These are phyloP conservation scores for Amanita rimosa DNA, from an alignment of 768 basidiomycete species.

Conservation along the genomic window DNA sequence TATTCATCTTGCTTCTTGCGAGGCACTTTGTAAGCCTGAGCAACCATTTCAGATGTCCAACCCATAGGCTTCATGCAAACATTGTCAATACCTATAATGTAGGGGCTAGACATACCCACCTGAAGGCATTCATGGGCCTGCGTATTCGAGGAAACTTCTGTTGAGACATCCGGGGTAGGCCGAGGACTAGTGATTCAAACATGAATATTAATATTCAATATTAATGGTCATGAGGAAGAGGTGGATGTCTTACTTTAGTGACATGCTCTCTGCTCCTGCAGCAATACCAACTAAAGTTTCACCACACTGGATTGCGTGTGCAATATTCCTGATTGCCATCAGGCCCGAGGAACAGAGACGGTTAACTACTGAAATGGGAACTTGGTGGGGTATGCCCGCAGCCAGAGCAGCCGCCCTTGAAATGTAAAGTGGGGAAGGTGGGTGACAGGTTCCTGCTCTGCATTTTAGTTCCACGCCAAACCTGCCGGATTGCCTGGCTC, in stretches of 20 bases:
- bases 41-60: conserved; percentile 91
- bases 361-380: conserved; percentile 88
- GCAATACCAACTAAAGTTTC: conserved; percentile 86
- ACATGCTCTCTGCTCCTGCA: conserved; percentile 77
- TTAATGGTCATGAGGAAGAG: conserved; percentile 7
- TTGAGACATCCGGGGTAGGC: conserved; percentile 59
- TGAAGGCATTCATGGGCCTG: conserved; percentile 71
- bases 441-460: conserved; percentile 64
- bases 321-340: conserved; percentile 86
- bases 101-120: conserved; percentile 22
- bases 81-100: neutral
- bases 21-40: conserved; percentile 64
- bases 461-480: neutral
- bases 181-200: conserved; percentile 37
- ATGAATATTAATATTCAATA: too few species aligned
- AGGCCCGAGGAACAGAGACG: conserved; percentile 90
- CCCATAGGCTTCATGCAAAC: conserved; percentile 64
- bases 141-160: conserved; percentile 42
- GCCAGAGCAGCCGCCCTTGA: conserved; percentile 82
- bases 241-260: conserved; percentile 43
- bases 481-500: neutral
- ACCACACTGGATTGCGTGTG: conserved; percentile 74
- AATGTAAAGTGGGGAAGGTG: conserved; percentile 70
- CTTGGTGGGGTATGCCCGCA: conserved; percentile 78
- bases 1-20: conserved; percentile 84